These are phyloP conservation scores for Trypanosoma cruzi DNA, from an alignment of 208 protist genomes.

Conservation along the genomic window DNA sequence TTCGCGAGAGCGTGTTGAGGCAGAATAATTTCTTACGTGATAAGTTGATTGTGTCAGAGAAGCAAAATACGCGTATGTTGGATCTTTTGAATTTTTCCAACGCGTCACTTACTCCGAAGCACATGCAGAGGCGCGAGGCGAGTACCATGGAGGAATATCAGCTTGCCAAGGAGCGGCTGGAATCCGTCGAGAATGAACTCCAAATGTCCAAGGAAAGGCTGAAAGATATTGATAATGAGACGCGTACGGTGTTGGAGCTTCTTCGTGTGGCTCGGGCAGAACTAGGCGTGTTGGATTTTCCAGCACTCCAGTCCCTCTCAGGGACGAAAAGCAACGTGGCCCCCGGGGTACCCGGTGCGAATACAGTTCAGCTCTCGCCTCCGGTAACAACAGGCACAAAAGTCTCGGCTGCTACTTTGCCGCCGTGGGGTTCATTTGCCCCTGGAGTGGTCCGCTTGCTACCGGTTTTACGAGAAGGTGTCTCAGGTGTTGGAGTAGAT, in stretches of 20 bases:
- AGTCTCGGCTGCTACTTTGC: too few relatives aligned
- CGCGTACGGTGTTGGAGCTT: constrained; percentile 41
- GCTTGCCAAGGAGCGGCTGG: constrained; percentile 38
- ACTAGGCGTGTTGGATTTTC: constrained; percentile 41
- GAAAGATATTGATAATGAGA: constrained; percentile 53
- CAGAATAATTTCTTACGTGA: constrained; percentile 57
- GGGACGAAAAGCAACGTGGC: constrained; percentile 9
- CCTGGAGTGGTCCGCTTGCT: too few relatives aligned
- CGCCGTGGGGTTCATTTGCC: too few relatives aligned
- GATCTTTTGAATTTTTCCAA: constrained; percentile 47
- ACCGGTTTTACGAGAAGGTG: too few relatives aligned
- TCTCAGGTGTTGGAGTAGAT: too few relatives aligned
- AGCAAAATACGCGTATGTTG: constrained; percentile 41
- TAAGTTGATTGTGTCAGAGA: constrained; percentile 35
- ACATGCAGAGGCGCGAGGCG: constrained; percentile 38
- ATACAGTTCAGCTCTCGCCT: background rate
- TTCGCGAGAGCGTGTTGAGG: constrained; percentile 41
- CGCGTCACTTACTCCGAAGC: constrained; percentile 23
- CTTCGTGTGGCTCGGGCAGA: constrained; percentile 52
- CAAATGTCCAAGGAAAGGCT: constrained; percentile 35
- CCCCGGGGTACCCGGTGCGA: background rate
- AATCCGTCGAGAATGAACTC: constrained; percentile 33
- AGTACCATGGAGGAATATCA: constrained; percentile 48
- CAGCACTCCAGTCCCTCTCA: constrained; percentile 29
- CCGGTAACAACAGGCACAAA: background rate